Base-by-base conservation (phyloP, 73 alveolate species). In the Paramecium biaurelia region DNA sequence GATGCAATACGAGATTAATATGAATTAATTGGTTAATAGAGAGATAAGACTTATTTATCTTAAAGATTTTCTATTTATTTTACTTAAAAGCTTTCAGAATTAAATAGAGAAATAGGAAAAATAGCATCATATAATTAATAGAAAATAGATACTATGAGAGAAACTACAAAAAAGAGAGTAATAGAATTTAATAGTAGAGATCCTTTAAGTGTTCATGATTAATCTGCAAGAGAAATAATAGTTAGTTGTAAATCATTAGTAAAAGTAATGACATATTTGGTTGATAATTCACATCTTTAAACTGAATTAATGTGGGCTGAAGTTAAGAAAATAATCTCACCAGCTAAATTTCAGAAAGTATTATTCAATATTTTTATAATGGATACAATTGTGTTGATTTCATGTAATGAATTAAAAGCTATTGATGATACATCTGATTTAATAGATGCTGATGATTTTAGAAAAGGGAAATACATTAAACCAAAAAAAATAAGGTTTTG, bases 91-190 rank as follows among this genome's bases (percentile, higher is more conserved):
- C 15, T 79, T 20, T 20, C 56, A 23, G 90, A 79, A 10, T 79
- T 79, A 12, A 79, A 79, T 45, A 79, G 56, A 79, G 70, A 34
- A 21, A 42, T 79, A 47, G 90, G 76, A 21, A 45, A 20, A 20
- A 79, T 79, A 18, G 63, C 90, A 21, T n/a, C 28, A 14, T 41
- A 45, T 79, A 79, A 79, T 79, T 30, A 24, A 42, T 26, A 45
- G 20, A 42, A 45, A 21, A 79, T 79, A 42, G 90, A 79, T 23
- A 24, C 41, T n/a, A 32, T 79, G 42, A 79, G 90, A 47, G 90
- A 79, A 6, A 79, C 70, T 21, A 79, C 90, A 42, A 79, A 79
- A 63, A 76, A 79, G 49, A 79, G 90, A 45, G 74, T 45, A 7
- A 41, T 79, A 18, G 90, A 79, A 47, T 47, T 79, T 23, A 38